Conservation (phyloP, 179 eudicot species). For the Silene noctiflora region DNA sequence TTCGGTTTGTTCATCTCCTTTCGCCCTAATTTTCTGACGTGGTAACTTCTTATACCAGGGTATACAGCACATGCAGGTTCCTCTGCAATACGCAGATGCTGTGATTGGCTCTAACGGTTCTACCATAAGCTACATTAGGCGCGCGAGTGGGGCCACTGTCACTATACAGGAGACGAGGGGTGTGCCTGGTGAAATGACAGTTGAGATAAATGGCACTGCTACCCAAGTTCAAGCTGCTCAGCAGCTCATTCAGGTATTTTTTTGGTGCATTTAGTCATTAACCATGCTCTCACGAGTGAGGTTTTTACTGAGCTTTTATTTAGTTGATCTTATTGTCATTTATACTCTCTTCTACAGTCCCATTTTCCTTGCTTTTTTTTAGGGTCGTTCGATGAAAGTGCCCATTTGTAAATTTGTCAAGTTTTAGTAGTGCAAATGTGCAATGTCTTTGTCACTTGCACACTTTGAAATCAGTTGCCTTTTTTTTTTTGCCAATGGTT, state of each 20-base stretch:
- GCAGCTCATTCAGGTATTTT: conserved; percentile 44
- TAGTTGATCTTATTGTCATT: neutral
- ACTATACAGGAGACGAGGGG: conserved; percentile 50
- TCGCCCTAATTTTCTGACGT: neutral
- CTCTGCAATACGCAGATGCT: conserved; percentile 41
- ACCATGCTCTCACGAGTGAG: neutral
- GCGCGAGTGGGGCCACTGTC: conserved; percentile 49
- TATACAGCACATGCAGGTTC: conserved; percentile 47
- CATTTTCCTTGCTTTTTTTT: neutral
- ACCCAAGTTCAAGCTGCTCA: conserved; percentile 51
- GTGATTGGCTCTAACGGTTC: conserved; percentile 47
- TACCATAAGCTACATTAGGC: conserved; percentile 42
- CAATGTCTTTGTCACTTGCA: neutral
- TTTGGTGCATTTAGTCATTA: neutral
- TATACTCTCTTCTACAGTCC: neutral
- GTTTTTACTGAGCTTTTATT: neutral
- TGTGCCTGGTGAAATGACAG: conserved; percentile 50
- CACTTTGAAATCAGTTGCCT: neutral
- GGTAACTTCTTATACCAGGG: conserved; percentile 21
- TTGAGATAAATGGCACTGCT: conserved; percentile 42
- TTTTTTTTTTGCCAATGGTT: neutral
- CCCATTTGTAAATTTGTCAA: neutral
- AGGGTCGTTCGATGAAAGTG: neutral
- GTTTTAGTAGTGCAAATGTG: neutral
- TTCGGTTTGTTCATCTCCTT: neutral